Conservation (phyloP, 495 filamentous ascomycete genomes). For the Podospora pseudoanserina region DNA sequence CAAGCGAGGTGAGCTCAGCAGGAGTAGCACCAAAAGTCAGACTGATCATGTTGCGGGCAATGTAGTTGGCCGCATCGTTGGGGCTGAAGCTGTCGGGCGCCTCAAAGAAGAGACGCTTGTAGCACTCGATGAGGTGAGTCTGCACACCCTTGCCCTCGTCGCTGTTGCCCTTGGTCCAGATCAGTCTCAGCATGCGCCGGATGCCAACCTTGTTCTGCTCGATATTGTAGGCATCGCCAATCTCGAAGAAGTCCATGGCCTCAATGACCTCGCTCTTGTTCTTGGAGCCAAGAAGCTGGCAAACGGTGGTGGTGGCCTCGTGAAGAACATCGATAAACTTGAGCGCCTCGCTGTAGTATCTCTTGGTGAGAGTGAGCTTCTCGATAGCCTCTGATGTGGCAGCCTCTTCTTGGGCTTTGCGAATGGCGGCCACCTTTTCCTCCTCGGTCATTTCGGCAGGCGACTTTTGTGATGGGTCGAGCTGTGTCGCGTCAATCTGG, state of each 20-base stretch:
- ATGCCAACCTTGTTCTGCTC: slow-evolving; percentile 88
- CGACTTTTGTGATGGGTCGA: slow-evolving; percentile 51
- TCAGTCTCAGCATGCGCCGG: slow-evolving; percentile 87
- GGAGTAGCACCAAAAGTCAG: slow-evolving; percentile 92
- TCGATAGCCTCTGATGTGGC: slow-evolving; percentile 73
- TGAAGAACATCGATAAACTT: slow-evolving; percentile 95
- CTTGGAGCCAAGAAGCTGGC: slow-evolving; percentile 82
- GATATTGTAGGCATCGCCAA: slow-evolving; percentile 91
- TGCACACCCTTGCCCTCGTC: slow-evolving; percentile 99
- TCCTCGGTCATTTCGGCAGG: slow-evolving; percentile 55
- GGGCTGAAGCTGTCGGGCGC: slow-evolving; percentile 79
- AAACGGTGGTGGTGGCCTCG: slow-evolving; percentile 68
- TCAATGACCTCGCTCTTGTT: slow-evolving; percentile 99
- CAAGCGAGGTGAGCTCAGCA: slow-evolving; percentile 90
- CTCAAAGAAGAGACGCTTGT: slow-evolving; percentile 92
- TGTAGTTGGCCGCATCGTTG: slow-evolving; percentile 92
- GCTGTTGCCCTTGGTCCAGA: slow-evolving; percentile 99
- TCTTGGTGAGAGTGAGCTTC: slow-evolving; percentile 77
- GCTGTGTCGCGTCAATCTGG: slow-evolving; percentile 50
- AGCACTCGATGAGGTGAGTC: slow-evolving; percentile 94
- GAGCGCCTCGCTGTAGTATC: slow-evolving; percentile 88
- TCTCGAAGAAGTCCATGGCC: slow-evolving; percentile 97
- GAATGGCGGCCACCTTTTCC: slow-evolving; percentile 51
- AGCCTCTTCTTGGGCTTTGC: slow-evolving; percentile 67
- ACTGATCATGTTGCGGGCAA: slow-evolving; percentile 98